Base-by-base conservation (phyloP, 257 asterid genomes). In the Petunia axillaris region DNA sequence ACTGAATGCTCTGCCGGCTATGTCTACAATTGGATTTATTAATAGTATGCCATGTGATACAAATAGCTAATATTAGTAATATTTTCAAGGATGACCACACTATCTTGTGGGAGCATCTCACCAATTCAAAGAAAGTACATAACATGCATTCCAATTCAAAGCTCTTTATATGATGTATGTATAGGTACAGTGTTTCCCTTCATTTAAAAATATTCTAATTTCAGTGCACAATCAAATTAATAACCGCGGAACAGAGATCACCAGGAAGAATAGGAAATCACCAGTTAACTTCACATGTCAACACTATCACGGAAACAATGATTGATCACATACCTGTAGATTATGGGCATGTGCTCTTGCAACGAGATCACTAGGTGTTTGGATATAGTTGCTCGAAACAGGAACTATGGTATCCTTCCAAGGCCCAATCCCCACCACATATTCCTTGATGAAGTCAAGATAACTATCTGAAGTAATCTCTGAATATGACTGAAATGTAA, bases 381-480 rank as follows among this genome's bases (percentile, higher is more conserved):
- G 87, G 46, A 90, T 64, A 85, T 96, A 96, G 77, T 96, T 93
- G 68, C 80, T 52, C 3, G 86, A 83, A 9, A 85, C 82, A 79
- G 91, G 83, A 82, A 87, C 92, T 41, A 90, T 13, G 48, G 90
- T 91, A 79, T 96, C 97, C 86, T 96, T 96, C 99, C 97, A 96
- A 8, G 98, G 98, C 81, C 98, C 98, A 50, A 96, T 94, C 39
- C 97, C 99, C 64, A 94, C 94, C 74, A 89, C 91, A 85, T 92
- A 94, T 16, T 94, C 97, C 86, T 89, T 93, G 85, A 96, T 94
- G 84, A 82, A 92, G 82, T 94, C 88, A 2, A 96, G 90, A 84
- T 94, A 96, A n/a, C 79, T 81, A 80, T 94, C 98, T 60, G 99
- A 91, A 64, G 98, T 96, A 84, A 96, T 92, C 87, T 96, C 99